These are phyloP conservation scores for Calonectria crousiana DNA, from an alignment of 2,329 filamentous ascomycete species.

Conservation along the genomic window DNA sequence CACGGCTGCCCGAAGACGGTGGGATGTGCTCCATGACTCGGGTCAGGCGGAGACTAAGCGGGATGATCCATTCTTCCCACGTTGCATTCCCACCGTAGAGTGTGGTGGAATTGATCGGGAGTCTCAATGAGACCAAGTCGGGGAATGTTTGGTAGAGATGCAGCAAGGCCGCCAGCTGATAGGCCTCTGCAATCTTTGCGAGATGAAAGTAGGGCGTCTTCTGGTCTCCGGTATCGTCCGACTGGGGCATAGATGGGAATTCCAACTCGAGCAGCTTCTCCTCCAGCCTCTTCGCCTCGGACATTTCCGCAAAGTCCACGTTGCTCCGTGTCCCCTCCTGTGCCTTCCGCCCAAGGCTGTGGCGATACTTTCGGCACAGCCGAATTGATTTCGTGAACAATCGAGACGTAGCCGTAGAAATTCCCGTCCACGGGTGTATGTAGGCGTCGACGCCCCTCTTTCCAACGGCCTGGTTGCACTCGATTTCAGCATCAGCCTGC, in stretches of 20 bases:
- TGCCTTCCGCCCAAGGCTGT: slow-evolving; percentile 34
- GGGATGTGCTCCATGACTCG: slow-evolving; percentile 51
- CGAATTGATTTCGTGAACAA: slow-evolving; percentile 52
- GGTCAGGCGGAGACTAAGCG: slow-evolving; percentile 48
- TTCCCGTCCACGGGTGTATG: slow-evolving; percentile 55
- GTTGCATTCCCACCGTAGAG: slow-evolving; percentile 40
- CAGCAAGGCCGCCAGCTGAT: slow-evolving; percentile 52
- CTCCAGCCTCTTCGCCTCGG: slow-evolving; percentile 49
- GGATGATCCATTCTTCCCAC: slow-evolving; percentile 54
- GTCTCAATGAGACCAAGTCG: slow-evolving; percentile 47
- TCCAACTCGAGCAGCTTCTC: slow-evolving; percentile 50
- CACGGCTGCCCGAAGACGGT: slow-evolving; percentile 49
- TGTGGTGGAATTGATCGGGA: slow-evolving; percentile 40
- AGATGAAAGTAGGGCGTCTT: slow-evolving; percentile 48
- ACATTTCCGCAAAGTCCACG: slow-evolving; percentile 33
- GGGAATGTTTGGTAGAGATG: slow-evolving; percentile 57
- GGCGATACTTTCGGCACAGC: slow-evolving; percentile 51
- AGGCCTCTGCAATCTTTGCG: slow-evolving; percentile 53
- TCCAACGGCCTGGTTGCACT: not conserved
- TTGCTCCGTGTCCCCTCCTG: slow-evolving; percentile 47
- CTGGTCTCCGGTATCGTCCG: slow-evolving; percentile 48
- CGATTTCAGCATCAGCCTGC: not conserved
- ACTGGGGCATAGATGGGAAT: slow-evolving; percentile 25
- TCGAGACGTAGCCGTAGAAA: slow-evolving; percentile 49
- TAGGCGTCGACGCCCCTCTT: slow-evolving; percentile 31